Percentiles rank a stretch among this genome's conserved stretches.
Evolutionary conservation across 2,329 filamentous ascomycete genomes (phyloP).

Genomic region (Microthyrium microscopicum): DNA sequence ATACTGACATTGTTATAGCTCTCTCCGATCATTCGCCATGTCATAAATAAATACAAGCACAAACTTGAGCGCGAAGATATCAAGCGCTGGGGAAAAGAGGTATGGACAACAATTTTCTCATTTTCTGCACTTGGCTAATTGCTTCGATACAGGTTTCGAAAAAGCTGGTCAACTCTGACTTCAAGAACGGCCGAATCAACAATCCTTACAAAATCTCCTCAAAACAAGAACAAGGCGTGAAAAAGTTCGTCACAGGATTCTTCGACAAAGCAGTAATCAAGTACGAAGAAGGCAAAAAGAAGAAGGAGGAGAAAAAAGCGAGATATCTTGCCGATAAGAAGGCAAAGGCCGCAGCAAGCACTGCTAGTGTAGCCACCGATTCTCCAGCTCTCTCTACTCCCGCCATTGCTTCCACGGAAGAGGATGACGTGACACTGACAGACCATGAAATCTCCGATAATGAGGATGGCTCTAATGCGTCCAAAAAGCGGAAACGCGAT

Average conservation of each 20-base stretch:
- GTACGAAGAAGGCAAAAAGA: slow-evolving; percentile 50
- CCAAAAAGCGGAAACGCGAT: slow-evolving; percentile 4
- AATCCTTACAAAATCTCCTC: slow-evolving; percentile 63
- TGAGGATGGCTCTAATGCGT: not conserved
- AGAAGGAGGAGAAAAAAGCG: slow-evolving; percentile 26
- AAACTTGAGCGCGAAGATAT: slow-evolving; percentile 69
- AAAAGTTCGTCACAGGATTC: slow-evolving; percentile 67
- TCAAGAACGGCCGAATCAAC: slow-evolving; percentile 71
- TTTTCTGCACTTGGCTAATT: slow-evolving; percentile 31
- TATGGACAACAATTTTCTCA: slow-evolving; percentile 15
- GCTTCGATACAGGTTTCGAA: slow-evolving; percentile 43
- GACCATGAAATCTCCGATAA: slow-evolving; percentile 7
- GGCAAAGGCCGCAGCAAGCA: not conserved
- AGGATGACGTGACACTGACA: slow-evolving; percentile 3
- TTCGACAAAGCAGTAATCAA: slow-evolving; percentile 75
- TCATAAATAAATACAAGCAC: slow-evolving; percentile 73
- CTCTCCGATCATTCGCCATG: slow-evolving; percentile 67
- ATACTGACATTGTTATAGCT: slow-evolving; percentile 36
- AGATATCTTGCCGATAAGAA: slow-evolving; percentile 10
- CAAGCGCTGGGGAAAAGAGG: slow-evolving; percentile 48
- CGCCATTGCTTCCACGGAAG: slow-evolving; percentile 1
- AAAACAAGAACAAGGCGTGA: slow-evolving; percentile 69
- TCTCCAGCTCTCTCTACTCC: not conserved
- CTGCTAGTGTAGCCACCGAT: not conserved
- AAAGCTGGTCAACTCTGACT: slow-evolving; percentile 82